Evolutionary conservation across 2,329 filamentous ascomycete species (phyloP), one percentile per base, ranked within the genome.

Genomic region (Trichocomaceae sp.): DNA sequence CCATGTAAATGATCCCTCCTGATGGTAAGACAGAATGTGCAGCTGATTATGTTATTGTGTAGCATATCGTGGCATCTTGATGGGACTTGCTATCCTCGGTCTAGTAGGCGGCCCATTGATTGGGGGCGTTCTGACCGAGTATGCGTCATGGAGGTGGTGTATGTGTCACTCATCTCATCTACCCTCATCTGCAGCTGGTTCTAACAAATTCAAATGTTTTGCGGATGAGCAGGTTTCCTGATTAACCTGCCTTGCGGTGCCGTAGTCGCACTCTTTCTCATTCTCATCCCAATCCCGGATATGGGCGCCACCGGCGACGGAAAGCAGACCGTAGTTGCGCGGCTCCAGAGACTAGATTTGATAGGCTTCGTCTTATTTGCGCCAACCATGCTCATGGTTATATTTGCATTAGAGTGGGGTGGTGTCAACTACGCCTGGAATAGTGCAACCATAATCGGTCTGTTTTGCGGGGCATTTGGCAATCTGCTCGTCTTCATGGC

Each of bases 321-420:
- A 19, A 20, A 20, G 9, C 39, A 42, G 19, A 42, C 39, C 39
- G 19, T 42, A 2, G 2, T 19, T 19, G 19, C 5, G 7, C 35
- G 35, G n/a, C n/a, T 53, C 9, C 35, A 13, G 12, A 54, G 76
- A 44, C 66, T 79, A 52, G 77, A 80, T 52, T 60, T 72, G 2
- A 56, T 70, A 2, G 77, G 77, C 4, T 64, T 67, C 0, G 58
- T 67, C 26, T 59, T 75, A 39, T 60, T 76, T 19, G 66, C 75
- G 47, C 70, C 66, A 1, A 67, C 67, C 2, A 64, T 72, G 3
- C 62, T 75, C 23, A 72, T 69, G 58, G 68, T 77, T 22, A 63
- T 79, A 3, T 67, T 79, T 1, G 75, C 75, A 0, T 64, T 80
- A 3, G 72, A 79, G 54, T 78, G 72, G 62, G 77, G 75, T 3